Base-by-base conservation (phyloP, 2,329 filamentous ascomycete genomes). In the Scolecobasidium constrictum region DNA sequence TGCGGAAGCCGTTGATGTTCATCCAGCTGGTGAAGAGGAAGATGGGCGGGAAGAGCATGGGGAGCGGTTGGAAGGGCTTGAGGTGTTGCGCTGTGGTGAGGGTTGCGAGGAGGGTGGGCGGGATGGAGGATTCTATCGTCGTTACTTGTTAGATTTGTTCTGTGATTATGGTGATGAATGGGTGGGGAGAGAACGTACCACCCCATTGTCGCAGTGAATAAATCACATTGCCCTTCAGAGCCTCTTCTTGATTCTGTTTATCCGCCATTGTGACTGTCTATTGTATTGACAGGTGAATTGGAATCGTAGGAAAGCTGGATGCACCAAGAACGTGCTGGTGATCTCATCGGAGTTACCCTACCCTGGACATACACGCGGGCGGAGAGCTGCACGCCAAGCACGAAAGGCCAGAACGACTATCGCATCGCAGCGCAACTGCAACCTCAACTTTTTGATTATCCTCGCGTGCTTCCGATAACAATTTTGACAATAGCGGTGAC, bases 11-110 rank as follows among this genome's bases (percentile, higher is more conserved):
- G 48, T 70, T 69, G 21, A 83, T 53, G 55, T 82, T 83, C 35
- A 82, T 63, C 54, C 83, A 83, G 45, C 73, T 74, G 40, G 72
- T 73, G 62, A 82, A 79, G 46, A 83, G 67, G 3, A 83, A 67
- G 44, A 80, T 63, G 2, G 78, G 78, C 4, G 78, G 73, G 56
- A 83, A 83, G 48, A 79, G 59, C 71, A 83, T 78, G 3, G 79
- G 79, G 0, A 83, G 64, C 5, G 67, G 55, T 55, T 79, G 77
- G 58, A 80, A 77, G 5, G 80, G 79, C n/a, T 76, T 75, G 35
- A 73, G 65, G 63, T 82, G 75, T 52, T 82, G 76, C 9, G 78
- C 76, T 33, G 77, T 72, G 50, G 83, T 73, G 35, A 83, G 65
- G 6, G 78, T 79, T 45, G 80, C 79, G 35, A 81, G 71, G 11